A percentile compares a stretch with the other conserved stretches of the same genome.
Evolutionary conservation across 1,139 yeast species (phyloP).

Genomic region (Saccharomyces hybrid): DNA sequence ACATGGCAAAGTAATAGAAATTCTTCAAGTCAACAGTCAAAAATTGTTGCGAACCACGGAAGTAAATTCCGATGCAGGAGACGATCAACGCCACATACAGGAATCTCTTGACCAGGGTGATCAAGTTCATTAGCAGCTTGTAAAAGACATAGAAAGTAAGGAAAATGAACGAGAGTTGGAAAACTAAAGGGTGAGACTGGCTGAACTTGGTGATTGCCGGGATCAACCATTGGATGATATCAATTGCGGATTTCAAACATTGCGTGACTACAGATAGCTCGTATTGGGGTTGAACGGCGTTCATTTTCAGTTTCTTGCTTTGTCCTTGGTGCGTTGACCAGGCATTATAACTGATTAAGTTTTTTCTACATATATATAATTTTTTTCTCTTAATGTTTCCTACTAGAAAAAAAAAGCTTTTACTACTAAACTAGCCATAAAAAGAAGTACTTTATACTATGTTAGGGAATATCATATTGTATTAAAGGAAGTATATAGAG

Average conservation of each 20-base stretch:
- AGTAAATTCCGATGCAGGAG: slow-evolving; percentile 1
- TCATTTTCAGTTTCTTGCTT: not conserved
- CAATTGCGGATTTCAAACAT: not conserved
- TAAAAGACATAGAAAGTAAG: not conserved
- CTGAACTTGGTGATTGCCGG: slow-evolving; percentile 5
- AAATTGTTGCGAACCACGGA: slow-evolving; percentile 3
- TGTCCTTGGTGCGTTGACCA: not conserved
- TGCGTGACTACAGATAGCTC: not conserved
- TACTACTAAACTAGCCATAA: not conserved
- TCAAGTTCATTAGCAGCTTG: slow-evolving; percentile 2
- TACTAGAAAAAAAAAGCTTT: not conserved
- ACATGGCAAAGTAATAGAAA: not conserved
- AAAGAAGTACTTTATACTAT: not conserved
- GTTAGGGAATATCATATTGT: not conserved
- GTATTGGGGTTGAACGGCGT: not conserved
- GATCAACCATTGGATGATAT: slow-evolving; percentile 3
- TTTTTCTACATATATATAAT: not conserved
- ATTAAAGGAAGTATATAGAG: not conserved
- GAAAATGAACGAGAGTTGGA: not conserved
- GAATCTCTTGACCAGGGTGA: slow-evolving; percentile 2
- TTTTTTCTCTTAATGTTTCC: not conserved
- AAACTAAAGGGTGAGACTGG: slow-evolving; percentile 2
- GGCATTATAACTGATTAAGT: not conserved
- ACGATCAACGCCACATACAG: slow-evolving; percentile 1
- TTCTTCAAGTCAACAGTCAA: slow-evolving; percentile 1